Percentiles rank a stretch among this genome's conserved stretches.
phyloP scores from a whole-genome alignment of 108 stramenopile species.

The Mediolabrus comicus region DNA sequence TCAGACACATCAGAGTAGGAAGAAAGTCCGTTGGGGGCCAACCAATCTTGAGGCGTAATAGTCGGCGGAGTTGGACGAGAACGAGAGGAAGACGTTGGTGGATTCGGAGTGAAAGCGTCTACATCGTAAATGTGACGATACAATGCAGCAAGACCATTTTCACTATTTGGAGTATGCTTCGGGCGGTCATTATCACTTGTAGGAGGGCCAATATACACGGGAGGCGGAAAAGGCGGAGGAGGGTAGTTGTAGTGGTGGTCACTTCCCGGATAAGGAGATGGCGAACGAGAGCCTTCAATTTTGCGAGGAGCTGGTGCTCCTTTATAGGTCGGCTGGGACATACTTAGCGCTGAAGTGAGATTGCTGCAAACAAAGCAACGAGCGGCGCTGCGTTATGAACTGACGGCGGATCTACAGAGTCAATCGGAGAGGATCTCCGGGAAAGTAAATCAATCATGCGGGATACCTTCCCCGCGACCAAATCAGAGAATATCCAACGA shows the following conservation, averaged over 20 bases:
- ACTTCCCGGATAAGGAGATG: background rate
- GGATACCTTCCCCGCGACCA: background rate
- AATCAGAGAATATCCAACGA: background rate
- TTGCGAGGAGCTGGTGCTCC: too few species aligned
- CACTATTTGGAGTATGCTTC: background rate
- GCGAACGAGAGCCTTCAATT: background rate
- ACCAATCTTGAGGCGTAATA: background rate
- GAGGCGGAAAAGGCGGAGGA: background rate
- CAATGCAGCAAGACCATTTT: background rate
- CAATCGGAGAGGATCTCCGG: background rate
- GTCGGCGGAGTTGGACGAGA: background rate
- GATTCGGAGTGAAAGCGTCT: background rate
- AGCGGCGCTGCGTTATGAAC: background rate
- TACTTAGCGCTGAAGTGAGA: too few species aligned
- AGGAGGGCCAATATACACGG: background rate
- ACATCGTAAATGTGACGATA: background rate
- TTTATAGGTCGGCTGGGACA: too few species aligned
- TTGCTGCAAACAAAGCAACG: too few species aligned
- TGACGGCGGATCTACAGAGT: too few species aligned
- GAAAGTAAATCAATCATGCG: background rate
- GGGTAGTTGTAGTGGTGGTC: background rate
- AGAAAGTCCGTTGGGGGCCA: background rate
- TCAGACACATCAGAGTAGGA: constrained; percentile 14
- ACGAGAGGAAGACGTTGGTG: background rate
- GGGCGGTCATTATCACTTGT: background rate